Evolutionary conservation across 73 alveolate genomes (phyloP), one percentile per base, ranked within the genome.

Genomic region (Breviolum minutum): DNA sequence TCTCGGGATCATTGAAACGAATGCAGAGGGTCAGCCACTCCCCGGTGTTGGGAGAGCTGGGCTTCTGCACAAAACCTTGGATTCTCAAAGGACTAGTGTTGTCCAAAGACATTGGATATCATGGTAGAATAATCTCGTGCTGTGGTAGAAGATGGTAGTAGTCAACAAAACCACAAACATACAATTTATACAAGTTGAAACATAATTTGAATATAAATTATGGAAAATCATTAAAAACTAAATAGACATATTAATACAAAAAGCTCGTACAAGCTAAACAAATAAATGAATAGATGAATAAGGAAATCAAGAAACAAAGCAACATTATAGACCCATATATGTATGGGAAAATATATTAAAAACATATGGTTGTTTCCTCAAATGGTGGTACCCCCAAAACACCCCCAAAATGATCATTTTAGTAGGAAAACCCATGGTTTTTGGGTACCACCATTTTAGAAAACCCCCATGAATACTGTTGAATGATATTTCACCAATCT

Each of bases 51-150:
- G 98, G 98, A 2, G 98, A 61, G 84, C 98, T 92, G 48, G 98
- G 98, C 98, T 92, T 92, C 26, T 92, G 98, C 20, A 92, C 90
- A 24, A 92, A 92, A 73, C 98, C 98, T 92, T 30, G 90, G 63
- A 27, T 61, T 17, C 61, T 9, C 32, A 24, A 77, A 8, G 7
- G 63, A 27, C 32, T 71, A 13, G 24, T 19, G 66, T 29, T 5
- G 77, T 62, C 0, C 63, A 48, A 27, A 68, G 82, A 24, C 74
- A 26, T 24, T 19, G 83, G 30, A 11, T 13, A 19, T 13, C 4
- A 71, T 17, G 1, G 30, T 20, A 17, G 5, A 73, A 26, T 3
- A 40, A 40, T 40, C 54, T 40, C 54, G 3, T 2, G 54, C 0
- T 40, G 54, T 40, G 54, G 54, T 40, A 40, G 54, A 40, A 40